These are phyloP conservation scores for Nitzschia putrida DNA, from an alignment of 108 stramenopile genomes.

Conservation along the genomic window DNA sequence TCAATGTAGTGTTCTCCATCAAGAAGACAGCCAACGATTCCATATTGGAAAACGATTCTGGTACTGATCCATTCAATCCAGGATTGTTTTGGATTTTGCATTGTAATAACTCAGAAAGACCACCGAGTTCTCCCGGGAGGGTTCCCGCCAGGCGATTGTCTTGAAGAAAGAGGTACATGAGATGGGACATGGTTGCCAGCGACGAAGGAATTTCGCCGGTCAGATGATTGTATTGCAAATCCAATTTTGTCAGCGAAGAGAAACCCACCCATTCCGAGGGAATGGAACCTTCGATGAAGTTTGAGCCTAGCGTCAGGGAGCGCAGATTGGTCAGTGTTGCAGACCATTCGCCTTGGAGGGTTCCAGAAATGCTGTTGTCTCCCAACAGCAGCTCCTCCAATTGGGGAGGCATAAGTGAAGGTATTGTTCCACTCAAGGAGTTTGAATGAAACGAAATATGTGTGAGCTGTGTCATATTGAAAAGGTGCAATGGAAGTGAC, in stretches of 20 bases:
- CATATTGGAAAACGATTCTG: slow-evolving; percentile 33
- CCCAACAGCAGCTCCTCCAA: slow-evolving; percentile 14
- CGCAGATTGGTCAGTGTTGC: too few species aligned
- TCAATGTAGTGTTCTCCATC: too few species aligned
- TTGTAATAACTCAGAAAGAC: background rate
- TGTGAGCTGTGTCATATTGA: slow-evolving; percentile 32
- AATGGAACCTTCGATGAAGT: too few species aligned
- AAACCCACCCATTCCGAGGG: too few species aligned
- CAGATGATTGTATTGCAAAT: too few species aligned
- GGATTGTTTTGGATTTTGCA: background rate
- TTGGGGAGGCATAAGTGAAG: background rate
- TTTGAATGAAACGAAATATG: background rate
- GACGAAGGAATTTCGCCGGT: too few species aligned
- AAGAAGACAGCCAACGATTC: background rate
- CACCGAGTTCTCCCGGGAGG: slow-evolving; percentile 18
- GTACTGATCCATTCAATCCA: slow-evolving; percentile 41
- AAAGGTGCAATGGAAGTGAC: slow-evolving; percentile 40
- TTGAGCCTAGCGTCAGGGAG: too few species aligned
- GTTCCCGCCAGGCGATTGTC: slow-evolving; percentile 2
- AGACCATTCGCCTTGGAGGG: background rate
- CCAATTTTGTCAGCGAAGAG: too few species aligned
- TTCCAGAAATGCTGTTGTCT: slow-evolving; percentile 14
- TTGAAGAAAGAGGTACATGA: too few species aligned
- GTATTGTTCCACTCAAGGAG: background rate
- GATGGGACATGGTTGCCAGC: too few species aligned